Evolutionary conservation across 331 rosid species (phyloP).

Genomic region (Erythrophleum ivorense): DNA sequence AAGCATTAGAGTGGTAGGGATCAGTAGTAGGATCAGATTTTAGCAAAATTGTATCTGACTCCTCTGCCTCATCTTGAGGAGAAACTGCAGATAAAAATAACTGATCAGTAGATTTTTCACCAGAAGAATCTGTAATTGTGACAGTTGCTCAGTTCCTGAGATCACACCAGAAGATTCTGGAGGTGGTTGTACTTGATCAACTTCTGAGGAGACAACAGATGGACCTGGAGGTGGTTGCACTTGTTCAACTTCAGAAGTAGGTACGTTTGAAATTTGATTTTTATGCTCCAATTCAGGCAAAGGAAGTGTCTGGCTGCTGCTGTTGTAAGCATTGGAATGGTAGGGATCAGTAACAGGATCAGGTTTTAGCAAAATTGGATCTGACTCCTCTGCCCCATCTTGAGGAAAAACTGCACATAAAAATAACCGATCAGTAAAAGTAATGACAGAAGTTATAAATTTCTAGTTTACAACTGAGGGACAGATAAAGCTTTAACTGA

Average conservation of each 20-base stretch:
- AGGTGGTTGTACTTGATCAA: constrained; percentile 33
- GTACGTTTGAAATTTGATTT: constrained; percentile 30
- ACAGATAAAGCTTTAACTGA: background rate
- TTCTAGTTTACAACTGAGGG: background rate
- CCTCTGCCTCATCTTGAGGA: constrained; percentile 44
- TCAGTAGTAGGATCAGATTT: constrained; percentile 34
- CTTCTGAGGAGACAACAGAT: constrained; percentile 37
- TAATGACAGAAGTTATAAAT: background rate
- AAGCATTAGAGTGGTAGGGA: constrained; percentile 27
- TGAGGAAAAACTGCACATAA: constrained; percentile 51
- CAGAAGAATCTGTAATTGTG: no score
- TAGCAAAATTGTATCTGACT: constrained; percentile 36
- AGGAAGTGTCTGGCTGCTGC: constrained; percentile 37
- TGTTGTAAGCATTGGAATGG: constrained; percentile 17
- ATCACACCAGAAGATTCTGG: constrained; percentile 39
- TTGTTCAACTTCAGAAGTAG: constrained; percentile 44
- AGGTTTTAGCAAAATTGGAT: constrained; percentile 38
- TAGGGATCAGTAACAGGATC: constrained; percentile 35
- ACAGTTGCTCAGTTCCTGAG: constrained; percentile 19
- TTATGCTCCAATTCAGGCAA: constrained; percentile 16
- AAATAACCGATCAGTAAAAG: constrained; percentile 21
- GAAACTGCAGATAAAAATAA: constrained; percentile 47
- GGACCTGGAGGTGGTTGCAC: constrained; percentile 38
- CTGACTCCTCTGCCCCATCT: constrained; percentile 40
- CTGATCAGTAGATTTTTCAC: constrained; percentile 6